Base-by-base conservation (phyloP, 2,329 filamentous ascomycete genomes). In the Aspergillaceae sp. region DNA sequence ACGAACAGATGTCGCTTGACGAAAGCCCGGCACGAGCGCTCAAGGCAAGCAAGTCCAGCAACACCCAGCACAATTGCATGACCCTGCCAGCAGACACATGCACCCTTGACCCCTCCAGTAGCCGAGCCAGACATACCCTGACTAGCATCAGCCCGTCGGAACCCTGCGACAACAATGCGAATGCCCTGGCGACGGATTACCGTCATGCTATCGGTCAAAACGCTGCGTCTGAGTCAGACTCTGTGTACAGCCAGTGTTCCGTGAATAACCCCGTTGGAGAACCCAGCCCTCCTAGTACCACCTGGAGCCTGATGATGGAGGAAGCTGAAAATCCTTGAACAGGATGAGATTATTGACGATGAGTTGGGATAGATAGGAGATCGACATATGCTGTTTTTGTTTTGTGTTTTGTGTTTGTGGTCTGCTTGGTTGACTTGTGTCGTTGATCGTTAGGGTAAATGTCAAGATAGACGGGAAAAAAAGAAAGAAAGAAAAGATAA, bases 281-380 rank as follows among this genome's bases (percentile, higher is more conserved):
- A 28, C n/a, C 41, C 4, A 36, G 28, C 5, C 40, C 41, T 9
- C 46, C 40, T 10, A 40, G 36, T 33, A 55, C 53, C 3, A 51
- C 50, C 4, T 56, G 54, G 54, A 47, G 41, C 44, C 26, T 56
- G 40, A 36, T 34, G 5, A 34, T 30, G 27, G 26, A 19, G 29
- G 4, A n/a, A 40, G 7, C 27, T 26, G 36, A 28, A 28, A 38
- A 8, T 32, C 30, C 19, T 19, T 19, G 19, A 19, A 19, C 19
- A 19, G 19, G 19, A 19, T 19, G 19, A 19, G 19, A 19, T 19
- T 19, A 19, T 19, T 19, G 19, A 19, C 19, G 19, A 2, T 19
- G 19, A 19, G 19, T 19, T 19, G 19, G 19, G 19, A 19, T 19
- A 19, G 19, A 19, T 19, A 19, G 19, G 19, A 19, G 19, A 19